Base-by-base conservation (phyloP, 768 basidiomycete genomes). In the Suillus bovinus region DNA sequence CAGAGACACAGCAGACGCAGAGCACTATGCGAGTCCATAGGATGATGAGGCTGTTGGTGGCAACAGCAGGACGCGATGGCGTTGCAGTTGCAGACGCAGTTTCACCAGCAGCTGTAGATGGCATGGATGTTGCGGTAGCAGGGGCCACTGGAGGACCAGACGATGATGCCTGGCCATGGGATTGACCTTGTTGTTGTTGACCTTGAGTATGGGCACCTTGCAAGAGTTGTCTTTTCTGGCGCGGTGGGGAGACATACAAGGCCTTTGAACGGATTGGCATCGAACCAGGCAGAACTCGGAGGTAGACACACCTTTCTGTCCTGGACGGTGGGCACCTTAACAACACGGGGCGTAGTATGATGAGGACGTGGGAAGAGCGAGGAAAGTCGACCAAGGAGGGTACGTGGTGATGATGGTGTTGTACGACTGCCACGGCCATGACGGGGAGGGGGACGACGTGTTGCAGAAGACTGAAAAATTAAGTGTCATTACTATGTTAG, bases 21-120 rank as follows among this genome's bases (percentile, higher is more conserved):
- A 52, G 50, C 11, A 52, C 50, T 31, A 52, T n/a, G 50, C 50
- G 50, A 33, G 50, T 33, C 50, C 50, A 52, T 10, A 31, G 50
- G 31, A 20, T n/a, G 50, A 20, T n/a, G 50, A 11, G 20, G 13
- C 31, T 31, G 31, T 33, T 33, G 8, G 7, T 14, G 27, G 29
- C 17, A 17, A 11, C 20, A 13, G 50, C 50, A 52, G 50, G 29
- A 33, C 1, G 31, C 20, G 31, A 33, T 1, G 50, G 6, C n/a
- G 50, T 52, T n/a, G 50, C 33, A 31, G 50, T n/a, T 52, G 50
- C 17, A 52, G 50, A 52, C 10, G 29, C 29, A 20, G 29, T n/a
- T 52, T 27, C 10, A 11, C 20, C 31, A n/a, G 31, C 29, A 52
- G 31, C 20, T 31, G 50, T 31, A 31, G 50, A 20, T 52, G 29